These are phyloP conservation scores for Solanum chacoense DNA, from an alignment of 305 asterid genomes.

Conservation along the genomic window DNA sequence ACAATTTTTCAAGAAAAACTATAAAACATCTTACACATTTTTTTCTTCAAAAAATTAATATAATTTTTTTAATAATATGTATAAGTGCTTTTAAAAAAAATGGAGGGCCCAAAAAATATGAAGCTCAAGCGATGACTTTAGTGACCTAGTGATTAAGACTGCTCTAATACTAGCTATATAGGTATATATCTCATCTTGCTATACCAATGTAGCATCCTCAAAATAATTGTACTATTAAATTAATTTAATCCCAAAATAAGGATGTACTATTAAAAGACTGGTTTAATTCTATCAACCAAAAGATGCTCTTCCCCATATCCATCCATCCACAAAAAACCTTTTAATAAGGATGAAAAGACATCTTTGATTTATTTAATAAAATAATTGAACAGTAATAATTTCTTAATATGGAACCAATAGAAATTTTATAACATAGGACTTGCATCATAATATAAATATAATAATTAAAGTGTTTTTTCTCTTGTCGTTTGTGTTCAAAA, in stretches of 20 bases:
- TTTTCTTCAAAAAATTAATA: no score
- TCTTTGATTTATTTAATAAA: not conserved
- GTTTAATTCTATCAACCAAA: not conserved
- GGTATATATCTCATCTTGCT: not conserved
- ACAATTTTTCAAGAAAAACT: no score
- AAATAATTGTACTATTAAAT: not conserved
- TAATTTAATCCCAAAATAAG: not conserved
- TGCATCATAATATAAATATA: not conserved
- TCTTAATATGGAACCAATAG: not conserved
- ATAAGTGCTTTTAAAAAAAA: no score
- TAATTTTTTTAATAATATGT: no score
- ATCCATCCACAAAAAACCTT: not conserved
- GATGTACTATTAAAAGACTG: not conserved
- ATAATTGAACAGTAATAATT: not conserved
- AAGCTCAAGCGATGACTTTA: no score
- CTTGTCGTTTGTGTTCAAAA: not conserved
- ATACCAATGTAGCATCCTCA: not conserved
- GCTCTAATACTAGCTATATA: not conserved
- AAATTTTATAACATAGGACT: not conserved
- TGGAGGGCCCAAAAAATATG: no score
- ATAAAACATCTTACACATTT: no score
- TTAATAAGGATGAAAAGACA: not conserved
- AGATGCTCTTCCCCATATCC: not conserved
- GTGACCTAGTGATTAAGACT: rapidly evolving
- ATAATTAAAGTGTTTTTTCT: not conserved